Conservation (phyloP, 768 basidiomycete genomes). For the Trametes sanguinea region DNA sequence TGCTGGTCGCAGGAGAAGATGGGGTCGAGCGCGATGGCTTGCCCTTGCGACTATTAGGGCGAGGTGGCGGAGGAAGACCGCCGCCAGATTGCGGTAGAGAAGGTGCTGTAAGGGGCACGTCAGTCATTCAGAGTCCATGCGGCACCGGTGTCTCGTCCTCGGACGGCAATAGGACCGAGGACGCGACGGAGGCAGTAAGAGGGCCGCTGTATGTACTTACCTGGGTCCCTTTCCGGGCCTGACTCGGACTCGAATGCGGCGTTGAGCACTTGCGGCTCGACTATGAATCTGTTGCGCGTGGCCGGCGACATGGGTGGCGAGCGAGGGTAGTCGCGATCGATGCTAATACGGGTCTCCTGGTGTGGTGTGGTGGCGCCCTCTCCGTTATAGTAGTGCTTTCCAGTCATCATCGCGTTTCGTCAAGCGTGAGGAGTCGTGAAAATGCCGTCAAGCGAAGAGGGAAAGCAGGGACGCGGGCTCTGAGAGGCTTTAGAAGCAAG, state of each 20-base stretch:
- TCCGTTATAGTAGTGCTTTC: neutral
- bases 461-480: no score
- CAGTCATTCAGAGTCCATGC: neutral
- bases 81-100: slow-evolving; percentile 7
- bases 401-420: slow-evolving; percentile 5
- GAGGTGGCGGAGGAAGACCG: slow-evolving; percentile 28
- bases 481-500: no score
- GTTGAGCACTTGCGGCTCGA: slow-evolving; percentile 24
- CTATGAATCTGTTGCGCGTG: slow-evolving; percentile 16
- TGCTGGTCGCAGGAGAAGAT: slow-evolving; percentile 16
- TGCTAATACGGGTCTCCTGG: neutral
- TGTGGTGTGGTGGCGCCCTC: neutral
- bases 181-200: neutral
- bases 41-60: slow-evolving; percentile 26
- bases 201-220: slow-evolving; percentile 1
- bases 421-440: slow-evolving; percentile 16
- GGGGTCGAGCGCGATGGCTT: slow-evolving; percentile 17
- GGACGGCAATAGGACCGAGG: neutral
- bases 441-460: slow-evolving; percentile 6
- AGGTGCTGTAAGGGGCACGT: slow-evolving; percentile 5
- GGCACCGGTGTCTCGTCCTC: neutral
- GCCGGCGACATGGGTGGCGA: slow-evolving; percentile 6
- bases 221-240: neutral
- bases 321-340: slow-evolving; percentile 8
- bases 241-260: slow-evolving; percentile 15